A percentile compares a stretch with the other conserved stretches of the same genome.
These are phyloP conservation scores for Collybia mongolica DNA, from an alignment of 768 basidiomycete genomes.

Conservation along the genomic window DNA sequence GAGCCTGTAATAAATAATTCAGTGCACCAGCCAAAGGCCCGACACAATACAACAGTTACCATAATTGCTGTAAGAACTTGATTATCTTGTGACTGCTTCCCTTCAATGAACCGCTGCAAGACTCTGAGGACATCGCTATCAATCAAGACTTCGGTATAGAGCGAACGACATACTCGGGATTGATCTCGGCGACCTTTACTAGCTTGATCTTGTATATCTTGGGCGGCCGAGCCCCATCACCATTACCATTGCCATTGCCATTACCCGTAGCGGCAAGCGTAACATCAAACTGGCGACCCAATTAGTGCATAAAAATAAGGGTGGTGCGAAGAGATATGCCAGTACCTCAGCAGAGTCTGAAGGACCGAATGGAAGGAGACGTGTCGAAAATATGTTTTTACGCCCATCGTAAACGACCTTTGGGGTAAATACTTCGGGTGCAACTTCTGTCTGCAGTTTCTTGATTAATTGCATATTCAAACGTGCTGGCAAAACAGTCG, in stretches of 20 bases:
- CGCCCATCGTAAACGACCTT: slow-evolving; percentile 75
- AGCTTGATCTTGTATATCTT: slow-evolving; percentile 54
- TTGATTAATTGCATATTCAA: slow-evolving; percentile 69
- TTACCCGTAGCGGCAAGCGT: slow-evolving; percentile 38
- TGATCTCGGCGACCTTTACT: slow-evolving; percentile 55
- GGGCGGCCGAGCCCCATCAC: slow-evolving; percentile 32
- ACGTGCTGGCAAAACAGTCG: slow-evolving; percentile 47
- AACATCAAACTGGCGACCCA: slow-evolving; percentile 15
- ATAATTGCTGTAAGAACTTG: slow-evolving; percentile 59
- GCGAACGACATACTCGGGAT: slow-evolving; percentile 32
- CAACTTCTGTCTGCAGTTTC: slow-evolving; percentile 53
- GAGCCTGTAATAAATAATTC: slow-evolving; percentile 38
- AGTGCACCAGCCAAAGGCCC: background rate
- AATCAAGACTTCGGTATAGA: background rate
- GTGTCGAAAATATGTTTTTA: slow-evolving; percentile 67
- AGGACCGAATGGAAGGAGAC: slow-evolving; percentile 55
- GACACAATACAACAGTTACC: slow-evolving; percentile 29
- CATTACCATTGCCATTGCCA: slow-evolving; percentile 17
- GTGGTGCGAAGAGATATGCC: background rate
- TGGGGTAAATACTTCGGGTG: slow-evolving; percentile 65
- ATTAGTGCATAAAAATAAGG: background rate
- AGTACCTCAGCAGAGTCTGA: slow-evolving; percentile 47
- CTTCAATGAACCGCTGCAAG: slow-evolving; percentile 58
- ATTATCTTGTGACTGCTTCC: slow-evolving; percentile 68
- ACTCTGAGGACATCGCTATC: slow-evolving; percentile 39